These are phyloP conservation scores for Hygrophila difformis DNA, from an alignment of 257 asterid genomes.

Conservation along the genomic window DNA sequence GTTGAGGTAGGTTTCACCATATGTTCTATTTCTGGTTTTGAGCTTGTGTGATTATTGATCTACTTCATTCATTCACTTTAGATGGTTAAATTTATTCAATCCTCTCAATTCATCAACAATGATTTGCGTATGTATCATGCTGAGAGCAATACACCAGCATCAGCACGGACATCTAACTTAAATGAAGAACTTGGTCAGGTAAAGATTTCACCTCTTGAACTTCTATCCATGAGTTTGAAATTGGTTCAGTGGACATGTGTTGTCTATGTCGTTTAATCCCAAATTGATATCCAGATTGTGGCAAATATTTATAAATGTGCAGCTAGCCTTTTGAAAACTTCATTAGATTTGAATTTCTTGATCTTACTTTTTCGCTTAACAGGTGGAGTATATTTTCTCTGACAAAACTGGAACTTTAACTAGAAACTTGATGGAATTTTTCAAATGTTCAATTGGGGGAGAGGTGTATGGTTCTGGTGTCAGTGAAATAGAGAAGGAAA, in stretches of 20 bases:
- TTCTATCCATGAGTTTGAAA: background rate
- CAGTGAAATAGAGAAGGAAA: conserved; percentile 88
- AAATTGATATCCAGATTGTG: background rate
- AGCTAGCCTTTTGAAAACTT: background rate
- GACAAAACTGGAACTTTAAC: conserved; percentile 99
- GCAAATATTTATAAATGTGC: background rate
- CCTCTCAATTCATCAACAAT: conserved; percentile 95
- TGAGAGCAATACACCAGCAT: conserved; percentile 96
- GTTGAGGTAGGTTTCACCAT: conserved; percentile 59
- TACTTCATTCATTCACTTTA: conserved; percentile 25
- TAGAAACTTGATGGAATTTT: conserved; percentile 95
- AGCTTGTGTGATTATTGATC: background rate
- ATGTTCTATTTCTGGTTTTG: background rate
- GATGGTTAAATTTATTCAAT: conserved; percentile 98
- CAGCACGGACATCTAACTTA: conserved; percentile 94
- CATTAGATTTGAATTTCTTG: conserved; percentile 16
- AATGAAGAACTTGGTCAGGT: conserved; percentile 99
- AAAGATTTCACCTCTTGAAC: background rate
- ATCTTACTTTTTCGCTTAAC: conserved; percentile 18
- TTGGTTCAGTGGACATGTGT: background rate
- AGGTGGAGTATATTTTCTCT: conserved; percentile 98
- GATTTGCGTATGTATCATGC: conserved; percentile 91
- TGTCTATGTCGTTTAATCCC: background rate
- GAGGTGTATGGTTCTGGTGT: conserved; percentile 94
- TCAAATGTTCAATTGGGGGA: conserved; percentile 96